A percentile compares a stretch with the other conserved stretches of the same genome.
Evolutionary conservation across 2,329 filamentous ascomycete species (phyloP).

Genomic region (Alternaria atra): DNA sequence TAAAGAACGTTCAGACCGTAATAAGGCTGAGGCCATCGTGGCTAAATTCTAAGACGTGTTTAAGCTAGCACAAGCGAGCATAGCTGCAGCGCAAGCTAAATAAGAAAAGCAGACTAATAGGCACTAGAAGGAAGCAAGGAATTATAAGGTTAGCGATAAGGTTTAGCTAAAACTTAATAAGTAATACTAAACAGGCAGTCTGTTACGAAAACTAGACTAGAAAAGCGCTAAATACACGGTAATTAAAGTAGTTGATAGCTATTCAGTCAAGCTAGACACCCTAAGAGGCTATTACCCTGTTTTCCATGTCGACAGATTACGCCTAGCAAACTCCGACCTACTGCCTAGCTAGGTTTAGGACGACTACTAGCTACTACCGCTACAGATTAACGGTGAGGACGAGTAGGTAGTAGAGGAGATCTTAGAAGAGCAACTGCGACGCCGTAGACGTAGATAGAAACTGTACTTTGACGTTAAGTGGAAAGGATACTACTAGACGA

Average conservation of each 20-base stretch:
- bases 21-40: background rate
- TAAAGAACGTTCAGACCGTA: background rate
- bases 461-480: too few species aligned
- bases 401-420: too few species aligned
- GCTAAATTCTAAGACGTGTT: background rate
- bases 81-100: background rate
- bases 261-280: background rate
- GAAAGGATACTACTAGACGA: too few species aligned
- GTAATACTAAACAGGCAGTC: background rate
- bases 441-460: too few species aligned
- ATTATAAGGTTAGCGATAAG: background rate
- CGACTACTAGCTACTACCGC: too few species aligned
- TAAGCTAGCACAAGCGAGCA: background rate
- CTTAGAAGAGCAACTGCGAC: too few species aligned
- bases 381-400: too few species aligned
- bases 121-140: background rate
- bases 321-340: too few species aligned
- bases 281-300: too few species aligned
- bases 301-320: too few species aligned
- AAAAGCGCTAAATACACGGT: background rate
- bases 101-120: background rate
- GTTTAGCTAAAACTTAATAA: background rate
- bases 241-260: background rate
- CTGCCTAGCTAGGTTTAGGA: too few species aligned
- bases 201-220: background rate